phyloP scores from a whole-genome alignment of 768 basidiomycete species.

The Glaciozyma antarctica region DNA sequence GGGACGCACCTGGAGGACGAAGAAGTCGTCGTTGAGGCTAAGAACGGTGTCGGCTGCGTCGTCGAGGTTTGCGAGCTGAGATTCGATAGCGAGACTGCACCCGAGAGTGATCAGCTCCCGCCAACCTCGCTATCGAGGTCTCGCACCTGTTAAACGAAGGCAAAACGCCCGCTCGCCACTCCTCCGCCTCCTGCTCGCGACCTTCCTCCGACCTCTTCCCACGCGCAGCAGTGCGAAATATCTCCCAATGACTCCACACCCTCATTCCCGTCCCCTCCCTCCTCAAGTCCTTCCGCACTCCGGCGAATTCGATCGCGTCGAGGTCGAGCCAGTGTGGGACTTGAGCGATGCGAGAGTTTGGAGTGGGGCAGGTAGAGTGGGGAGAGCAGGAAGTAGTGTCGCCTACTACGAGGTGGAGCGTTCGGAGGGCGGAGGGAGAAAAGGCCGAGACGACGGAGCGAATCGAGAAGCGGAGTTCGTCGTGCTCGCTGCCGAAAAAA shows the following conservation, averaged over 20 bases:
- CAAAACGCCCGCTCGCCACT: conserved; percentile 19
- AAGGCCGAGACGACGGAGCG: conserved; percentile 30
- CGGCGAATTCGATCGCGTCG: background rate
- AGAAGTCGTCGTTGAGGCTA: conserved; percentile 44
- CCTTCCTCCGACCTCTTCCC: background rate
- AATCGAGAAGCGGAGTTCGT: conserved; percentile 35
- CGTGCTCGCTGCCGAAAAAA: conserved; percentile 29
- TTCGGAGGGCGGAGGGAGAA: background rate
- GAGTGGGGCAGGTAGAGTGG: background rate
- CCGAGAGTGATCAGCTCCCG: background rate
- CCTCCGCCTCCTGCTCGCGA: background rate
- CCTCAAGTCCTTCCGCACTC: too few species aligned
- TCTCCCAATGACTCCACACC: conserved; percentile 8
- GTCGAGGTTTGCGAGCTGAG: conserved; percentile 26
- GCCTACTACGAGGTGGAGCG: conserved; percentile 30
- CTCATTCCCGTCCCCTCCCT: background rate
- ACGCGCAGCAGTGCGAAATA: conserved; percentile 6
- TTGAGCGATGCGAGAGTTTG: conserved; percentile 33
- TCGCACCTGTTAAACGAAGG: conserved; percentile 33
- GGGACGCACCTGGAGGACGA: conserved; percentile 31
- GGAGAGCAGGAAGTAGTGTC: conserved; percentile 10
- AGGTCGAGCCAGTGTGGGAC: conserved; percentile 43
- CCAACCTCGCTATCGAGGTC: background rate
- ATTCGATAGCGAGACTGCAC: conserved; percentile 32
- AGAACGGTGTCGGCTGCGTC: conserved; percentile 7